phyloP scores from a whole-genome alignment of 1,284 basidiomycete genomes.

The Ceratobasidium sp. region DNA sequence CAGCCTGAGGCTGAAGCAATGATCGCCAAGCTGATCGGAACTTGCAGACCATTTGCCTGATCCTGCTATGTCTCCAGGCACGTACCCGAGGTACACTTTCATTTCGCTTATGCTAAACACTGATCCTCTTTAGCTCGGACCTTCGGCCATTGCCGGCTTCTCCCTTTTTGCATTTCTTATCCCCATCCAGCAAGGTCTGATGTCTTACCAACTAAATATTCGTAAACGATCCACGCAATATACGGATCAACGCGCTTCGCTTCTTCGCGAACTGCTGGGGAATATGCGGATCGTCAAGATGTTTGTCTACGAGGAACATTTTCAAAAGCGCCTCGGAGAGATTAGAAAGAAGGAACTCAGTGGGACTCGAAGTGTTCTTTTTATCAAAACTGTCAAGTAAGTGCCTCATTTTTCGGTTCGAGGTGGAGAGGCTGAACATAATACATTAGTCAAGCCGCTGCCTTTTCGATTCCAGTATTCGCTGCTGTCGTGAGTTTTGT shows the following conservation, averaged over 20 bases:
- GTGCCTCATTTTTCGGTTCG: conserved; percentile 39
- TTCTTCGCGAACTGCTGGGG: conserved; percentile 79
- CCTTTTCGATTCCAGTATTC: conserved; percentile 65
- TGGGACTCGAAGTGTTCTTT: conserved; percentile 64
- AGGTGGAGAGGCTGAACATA: too few species aligned
- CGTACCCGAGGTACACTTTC: conserved; percentile 64
- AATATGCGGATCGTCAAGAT: conserved; percentile 52
- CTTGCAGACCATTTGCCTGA: conserved; percentile 72
- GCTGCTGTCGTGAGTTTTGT: conserved; percentile 79
- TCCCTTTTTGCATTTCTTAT: conserved; percentile 85
- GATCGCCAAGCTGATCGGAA: conserved; percentile 42
- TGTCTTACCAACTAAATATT: conserved; percentile 59
- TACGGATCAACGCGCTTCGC: conserved; percentile 80
- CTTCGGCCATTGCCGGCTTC: conserved; percentile 72
- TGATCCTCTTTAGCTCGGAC: conserved; percentile 43
- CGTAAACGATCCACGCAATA: conserved; percentile 83
- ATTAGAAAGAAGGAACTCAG: conserved; percentile 63
- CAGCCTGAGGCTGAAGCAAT: conserved; percentile 53
- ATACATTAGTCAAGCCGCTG: conserved; percentile 42
- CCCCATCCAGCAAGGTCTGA: conserved; percentile 55
- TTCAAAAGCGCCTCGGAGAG: conserved; percentile 67
- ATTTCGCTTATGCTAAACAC: neutral
- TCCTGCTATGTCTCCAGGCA: conserved; percentile 73
- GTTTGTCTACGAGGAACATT: conserved; percentile 41
- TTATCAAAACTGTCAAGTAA: conserved; percentile 68